These are phyloP conservation scores for Xanthoceras sorbifolium DNA, from an alignment of 345 rosid species.

Conservation along the genomic window DNA sequence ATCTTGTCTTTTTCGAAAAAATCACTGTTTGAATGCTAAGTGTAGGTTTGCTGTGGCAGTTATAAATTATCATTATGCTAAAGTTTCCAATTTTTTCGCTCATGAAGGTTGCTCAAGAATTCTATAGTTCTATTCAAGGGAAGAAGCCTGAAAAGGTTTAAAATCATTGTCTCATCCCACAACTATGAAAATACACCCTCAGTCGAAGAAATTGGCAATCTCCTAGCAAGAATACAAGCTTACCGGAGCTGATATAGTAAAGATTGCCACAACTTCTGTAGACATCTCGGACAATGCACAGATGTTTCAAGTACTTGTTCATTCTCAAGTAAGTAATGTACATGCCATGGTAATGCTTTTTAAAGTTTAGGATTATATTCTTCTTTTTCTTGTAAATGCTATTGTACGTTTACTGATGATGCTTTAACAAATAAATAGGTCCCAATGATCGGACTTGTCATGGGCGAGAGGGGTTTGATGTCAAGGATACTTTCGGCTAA, in stretches of 20 bases:
- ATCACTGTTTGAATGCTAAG: slow-evolving; percentile 1
- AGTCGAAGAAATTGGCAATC: slow-evolving; percentile 50
- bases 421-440: slow-evolving; percentile 27
- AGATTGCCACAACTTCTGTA: slow-evolving; percentile 59
- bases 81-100: slow-evolving; percentile 12
- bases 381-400: not conserved
- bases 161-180: slow-evolving; percentile 67
- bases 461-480: slow-evolving; percentile 65
- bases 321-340: slow-evolving; percentile 46
- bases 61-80: not conserved
- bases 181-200: slow-evolving; percentile 55
- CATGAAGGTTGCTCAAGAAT: slow-evolving; percentile 57
- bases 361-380: not conserved
- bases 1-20: not conserved
- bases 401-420: too few relatives aligned
- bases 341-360: not conserved
- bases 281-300: slow-evolving; percentile 54
- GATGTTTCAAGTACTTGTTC: slow-evolving; percentile 51
- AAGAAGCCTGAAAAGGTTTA: slow-evolving; percentile 48
- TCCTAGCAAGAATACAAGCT: slow-evolving; percentile 62
- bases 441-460: slow-evolving; percentile 57
- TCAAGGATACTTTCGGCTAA: slow-evolving; percentile 61
- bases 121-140: slow-evolving; percentile 44
- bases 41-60: not conserved
- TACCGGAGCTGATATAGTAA: slow-evolving; percentile 62